These are phyloP conservation scores for Noccaea caerulescens DNA, from an alignment of 345 rosid genomes.

Conservation along the genomic window DNA sequence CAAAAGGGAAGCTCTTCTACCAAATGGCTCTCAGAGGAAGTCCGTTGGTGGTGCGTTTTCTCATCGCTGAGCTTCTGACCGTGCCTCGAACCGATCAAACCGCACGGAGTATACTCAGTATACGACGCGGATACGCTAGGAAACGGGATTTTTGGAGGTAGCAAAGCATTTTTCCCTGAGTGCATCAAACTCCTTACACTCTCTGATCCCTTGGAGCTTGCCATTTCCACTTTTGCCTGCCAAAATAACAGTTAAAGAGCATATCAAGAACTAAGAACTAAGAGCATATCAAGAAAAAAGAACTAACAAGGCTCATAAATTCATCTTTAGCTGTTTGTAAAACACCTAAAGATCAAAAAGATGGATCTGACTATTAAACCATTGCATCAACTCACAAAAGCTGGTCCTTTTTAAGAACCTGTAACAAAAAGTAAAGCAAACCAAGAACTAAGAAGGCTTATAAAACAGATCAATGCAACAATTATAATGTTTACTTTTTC, in stretches of 20 bases:
- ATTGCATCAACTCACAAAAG: neutral
- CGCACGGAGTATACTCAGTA: slow-evolving; percentile 62
- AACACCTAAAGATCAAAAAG: neutral
- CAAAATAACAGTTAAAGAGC: slow-evolving; percentile 12
- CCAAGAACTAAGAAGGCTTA: slow-evolving; percentile 16
- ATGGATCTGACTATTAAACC: slow-evolving; percentile 12
- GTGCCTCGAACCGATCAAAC: slow-evolving; percentile 64
- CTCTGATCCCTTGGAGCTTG: slow-evolving; percentile 78
- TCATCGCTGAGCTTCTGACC: slow-evolving; percentile 68
- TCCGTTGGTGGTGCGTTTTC: slow-evolving; percentile 76
- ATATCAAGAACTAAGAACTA: too few relatives aligned
- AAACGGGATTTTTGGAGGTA: slow-evolving; percentile 95
- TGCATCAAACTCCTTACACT: slow-evolving; percentile 64
- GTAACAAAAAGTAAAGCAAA: neutral
- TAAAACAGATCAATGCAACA: slow-evolving; percentile 15
- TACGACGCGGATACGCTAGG: slow-evolving; percentile 69
- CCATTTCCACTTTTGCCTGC: slow-evolving; percentile 60
- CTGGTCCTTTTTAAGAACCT: neutral
- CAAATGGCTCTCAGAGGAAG: slow-evolving; percentile 86
- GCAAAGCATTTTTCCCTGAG: slow-evolving; percentile 78
- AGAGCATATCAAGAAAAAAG: too few relatives aligned
- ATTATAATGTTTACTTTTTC: neutral
- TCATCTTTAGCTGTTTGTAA: too few relatives aligned
- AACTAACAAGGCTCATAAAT: too few relatives aligned
- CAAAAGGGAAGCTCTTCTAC: slow-evolving; percentile 97